Percentiles rank a stretch among this genome's conserved stretches.
phyloP scores from a whole-genome alignment of 176 grass and related monocot species.

The Panicum miliaceum region DNA sequence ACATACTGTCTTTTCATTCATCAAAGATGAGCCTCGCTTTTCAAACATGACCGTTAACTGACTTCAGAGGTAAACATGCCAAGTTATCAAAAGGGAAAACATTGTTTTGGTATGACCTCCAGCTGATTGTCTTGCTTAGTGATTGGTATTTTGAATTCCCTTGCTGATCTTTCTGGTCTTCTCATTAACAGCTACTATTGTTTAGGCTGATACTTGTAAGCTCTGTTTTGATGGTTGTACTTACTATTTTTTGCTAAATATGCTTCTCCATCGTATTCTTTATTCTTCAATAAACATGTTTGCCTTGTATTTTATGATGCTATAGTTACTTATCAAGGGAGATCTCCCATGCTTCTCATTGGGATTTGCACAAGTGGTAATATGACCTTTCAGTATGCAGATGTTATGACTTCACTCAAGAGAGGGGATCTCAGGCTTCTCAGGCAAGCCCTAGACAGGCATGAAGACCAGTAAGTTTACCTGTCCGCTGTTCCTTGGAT shows the following conservation, averaged over 20 bases:
- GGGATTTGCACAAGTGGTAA: slow-evolving; percentile 50
- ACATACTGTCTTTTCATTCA: slow-evolving; percentile 3
- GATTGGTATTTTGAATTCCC: background rate
- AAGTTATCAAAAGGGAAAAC: background rate
- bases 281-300: slow-evolving; percentile 16
- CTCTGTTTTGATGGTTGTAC: slow-evolving; percentile 25
- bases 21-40: background rate
- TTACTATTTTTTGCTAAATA: slow-evolving; percentile 34
- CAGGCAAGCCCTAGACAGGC: slow-evolving; percentile 71
- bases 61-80: background rate
- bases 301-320: background rate
- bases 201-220: background rate
- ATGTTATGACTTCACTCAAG: slow-evolving; percentile 75
- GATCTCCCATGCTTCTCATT: background rate
- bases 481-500: background rate
- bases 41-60: background rate
- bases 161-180: background rate
- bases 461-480: slow-evolving; percentile 81
- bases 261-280: background rate
- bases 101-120: background rate
- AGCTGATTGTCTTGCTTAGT: background rate
- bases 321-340: background rate
- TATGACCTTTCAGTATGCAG: slow-evolving; percentile 80
- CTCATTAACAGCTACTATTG: background rate
- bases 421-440: slow-evolving; percentile 91